These are phyloP conservation scores for Coemansia sp. DNA, from an alignment of 192 early-diverging fungal genomes.

Conservation along the genomic window DNA sequence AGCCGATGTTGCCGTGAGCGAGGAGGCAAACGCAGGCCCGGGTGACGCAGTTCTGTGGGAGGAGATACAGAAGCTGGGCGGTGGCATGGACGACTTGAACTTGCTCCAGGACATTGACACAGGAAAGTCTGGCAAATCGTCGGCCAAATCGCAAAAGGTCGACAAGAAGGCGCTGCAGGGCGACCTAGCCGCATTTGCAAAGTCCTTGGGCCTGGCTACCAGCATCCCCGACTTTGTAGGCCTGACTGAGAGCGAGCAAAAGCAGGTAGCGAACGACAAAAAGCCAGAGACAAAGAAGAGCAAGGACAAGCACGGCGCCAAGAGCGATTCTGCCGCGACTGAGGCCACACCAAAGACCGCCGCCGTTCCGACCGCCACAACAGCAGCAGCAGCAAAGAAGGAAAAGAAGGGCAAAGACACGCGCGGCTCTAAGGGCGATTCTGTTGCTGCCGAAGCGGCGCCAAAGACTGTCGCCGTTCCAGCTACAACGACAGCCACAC, in stretches of 20 bases:
- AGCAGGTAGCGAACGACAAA: slow-evolving; percentile 4
- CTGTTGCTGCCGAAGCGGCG: background rate
- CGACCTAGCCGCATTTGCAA: slow-evolving; percentile 44
- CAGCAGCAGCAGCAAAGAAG: slow-evolving; percentile 2
- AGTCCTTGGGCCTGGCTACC: slow-evolving; percentile 42
- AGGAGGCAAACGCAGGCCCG: background rate
- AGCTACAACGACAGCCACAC: background rate
- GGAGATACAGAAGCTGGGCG: slow-evolving; percentile 71
- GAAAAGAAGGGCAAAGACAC: slow-evolving; percentile 2
- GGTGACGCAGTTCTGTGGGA: slow-evolving; percentile 47
- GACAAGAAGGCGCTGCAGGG: slow-evolving; percentile 25
- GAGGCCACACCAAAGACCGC: background rate
- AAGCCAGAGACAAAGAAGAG: background rate
- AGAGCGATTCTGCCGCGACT: background rate
- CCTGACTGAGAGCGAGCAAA: slow-evolving; percentile 31
- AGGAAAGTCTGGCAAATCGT: slow-evolving; percentile 25
- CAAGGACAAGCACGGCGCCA: background rate
- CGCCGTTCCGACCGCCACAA: background rate
- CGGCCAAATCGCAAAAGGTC: slow-evolving; percentile 21
- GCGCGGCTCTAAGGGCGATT: slow-evolving; percentile 3
- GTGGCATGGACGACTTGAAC: slow-evolving; percentile 60
- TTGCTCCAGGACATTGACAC: slow-evolving; percentile 62
- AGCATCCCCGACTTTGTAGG: slow-evolving; percentile 38
- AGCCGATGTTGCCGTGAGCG: background rate
- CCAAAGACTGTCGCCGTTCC: background rate